A percentile compares a stretch with the other conserved stretches of the same genome.
Conservation (phyloP, 441 rosid species). For the Dalechampia spathulata region DNA sequence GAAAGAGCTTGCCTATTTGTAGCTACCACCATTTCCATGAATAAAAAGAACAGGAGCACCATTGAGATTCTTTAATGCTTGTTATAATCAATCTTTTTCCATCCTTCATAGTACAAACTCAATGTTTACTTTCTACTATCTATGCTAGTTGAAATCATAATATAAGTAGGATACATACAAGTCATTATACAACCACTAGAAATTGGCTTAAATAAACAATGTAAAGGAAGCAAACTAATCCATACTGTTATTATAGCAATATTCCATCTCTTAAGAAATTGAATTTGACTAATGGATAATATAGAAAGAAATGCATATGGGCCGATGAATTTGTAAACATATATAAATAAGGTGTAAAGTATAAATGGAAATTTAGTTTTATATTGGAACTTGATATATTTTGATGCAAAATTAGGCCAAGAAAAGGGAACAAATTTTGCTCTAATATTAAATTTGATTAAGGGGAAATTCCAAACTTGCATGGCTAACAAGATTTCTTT, state of each 20-base stretch:
- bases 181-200: slow-evolving; percentile 89
- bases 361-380: no score
- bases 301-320: no score
- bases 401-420: no score
- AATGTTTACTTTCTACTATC: slow-evolving; percentile 56
- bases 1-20: slow-evolving; percentile 70
- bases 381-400: no score
- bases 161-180: slow-evolving; percentile 90
- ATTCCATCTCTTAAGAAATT: no score
- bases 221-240: slow-evolving; percentile 52
- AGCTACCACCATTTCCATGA: slow-evolving; percentile 97
- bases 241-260: slow-evolving; percentile 38
- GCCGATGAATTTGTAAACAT: no score
- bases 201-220: slow-evolving; percentile 61
- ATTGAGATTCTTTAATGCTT: slow-evolving; percentile 71
- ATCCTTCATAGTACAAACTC: slow-evolving; percentile 89
- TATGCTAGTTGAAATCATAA: slow-evolving; percentile 54
- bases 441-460: no score
- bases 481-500: no score
- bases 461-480: no score
- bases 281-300: no score
- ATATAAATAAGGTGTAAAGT: no score
- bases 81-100: slow-evolving; percentile 82
- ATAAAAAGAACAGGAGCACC: slow-evolving; percentile 94
- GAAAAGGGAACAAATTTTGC: no score